Evolutionary conservation across 306 rosid species (phyloP).

Genomic region (Acmispon strigosus): DNA sequence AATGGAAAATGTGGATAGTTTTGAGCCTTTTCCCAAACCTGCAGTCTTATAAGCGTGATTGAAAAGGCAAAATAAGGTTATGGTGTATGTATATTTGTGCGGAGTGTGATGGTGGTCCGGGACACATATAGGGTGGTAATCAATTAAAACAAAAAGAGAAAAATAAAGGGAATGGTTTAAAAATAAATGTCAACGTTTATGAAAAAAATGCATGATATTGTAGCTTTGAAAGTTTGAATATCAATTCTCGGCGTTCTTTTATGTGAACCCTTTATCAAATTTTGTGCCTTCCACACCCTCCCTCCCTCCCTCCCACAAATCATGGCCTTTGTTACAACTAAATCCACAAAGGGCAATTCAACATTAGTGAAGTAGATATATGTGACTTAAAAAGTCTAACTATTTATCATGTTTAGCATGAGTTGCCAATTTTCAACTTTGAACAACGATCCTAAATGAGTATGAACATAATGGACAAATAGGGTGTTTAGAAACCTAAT

Average conservation of each 20-base stretch:
- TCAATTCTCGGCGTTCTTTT: slow-evolving; percentile 43
- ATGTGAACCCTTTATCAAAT: slow-evolving; percentile 66
- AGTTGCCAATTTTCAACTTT: neutral
- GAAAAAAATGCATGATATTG: slow-evolving; percentile 38
- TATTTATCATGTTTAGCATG: neutral
- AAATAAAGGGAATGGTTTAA: neutral
- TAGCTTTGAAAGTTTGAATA: slow-evolving; percentile 43
- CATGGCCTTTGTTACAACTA: slow-evolving; percentile 33
- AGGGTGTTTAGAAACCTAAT: no score
- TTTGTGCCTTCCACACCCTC: slow-evolving; percentile 39
- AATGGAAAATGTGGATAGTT: slow-evolving; percentile 25
- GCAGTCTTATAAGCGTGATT: slow-evolving; percentile 47
- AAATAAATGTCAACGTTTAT: slow-evolving; percentile 74
- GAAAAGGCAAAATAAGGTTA: slow-evolving; percentile 54
- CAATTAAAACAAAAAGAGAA: slow-evolving; percentile 35
- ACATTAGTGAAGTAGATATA: neutral
- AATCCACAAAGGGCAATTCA: slow-evolving; percentile 25
- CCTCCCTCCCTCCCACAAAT: slow-evolving; percentile 32
- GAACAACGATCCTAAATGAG: neutral
- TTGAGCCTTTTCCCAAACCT: slow-evolving; percentile 54
- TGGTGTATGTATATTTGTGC: slow-evolving; percentile 55
- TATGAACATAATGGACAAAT: no score
- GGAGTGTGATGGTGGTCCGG: slow-evolving; percentile 84
- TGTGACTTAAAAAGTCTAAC: no score
- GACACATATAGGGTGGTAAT: slow-evolving; percentile 30